Evolutionary conservation across 2,329 filamentous ascomycete species (phyloP), one percentile per base, ranked within the genome.

Genomic region (Aspergillus sergii): DNA sequence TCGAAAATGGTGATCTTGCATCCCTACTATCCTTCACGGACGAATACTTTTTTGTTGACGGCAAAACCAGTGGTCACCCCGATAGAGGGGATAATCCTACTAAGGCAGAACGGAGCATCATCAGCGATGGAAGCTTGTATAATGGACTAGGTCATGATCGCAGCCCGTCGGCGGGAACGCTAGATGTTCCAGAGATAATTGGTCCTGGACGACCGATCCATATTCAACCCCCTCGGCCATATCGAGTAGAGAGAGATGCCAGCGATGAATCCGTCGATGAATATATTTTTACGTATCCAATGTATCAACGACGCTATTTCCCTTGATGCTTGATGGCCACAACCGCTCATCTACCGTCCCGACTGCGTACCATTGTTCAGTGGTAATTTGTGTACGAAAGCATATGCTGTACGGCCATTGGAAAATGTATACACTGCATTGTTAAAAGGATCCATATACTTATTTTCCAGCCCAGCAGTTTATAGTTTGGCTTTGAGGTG

Each of bases 1-100:
- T 68, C 28, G 72, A 72, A 6, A 69, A 67, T 45, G 68, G 71
- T 8, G 60, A 72, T 14, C 59, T 69, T 6, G 43, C 61, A 6
- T 72, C 72, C 30, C 23, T 68, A 4, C 58, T 59, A 8, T 65
- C 67, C 4, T 61, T 65, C 16, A 58, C 65, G 43, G 68, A 76
- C 23, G 75, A 74, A 56, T 75, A 70, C 58, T 75, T 71, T 53
- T 61, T 70, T 53, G 68, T 69, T 6, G 73, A 75, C 36, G 72
- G 72, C 53, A 77, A 75, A 59, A 66, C 66, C 12, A 68, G 55
- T 50, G 66, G 63, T 50, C 65, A 65, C 34, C 73, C 71, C 3
- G 70, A 72, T 55, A 45, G 65, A 21, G 74, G 69, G 10, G 64
- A 73, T 32, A 67, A 69, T 39, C 64, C 70, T 11, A 63, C 69